These are phyloP conservation scores for Pyracantha coccinea DNA, from an alignment of 331 rosid genomes.

Conservation along the genomic window DNA sequence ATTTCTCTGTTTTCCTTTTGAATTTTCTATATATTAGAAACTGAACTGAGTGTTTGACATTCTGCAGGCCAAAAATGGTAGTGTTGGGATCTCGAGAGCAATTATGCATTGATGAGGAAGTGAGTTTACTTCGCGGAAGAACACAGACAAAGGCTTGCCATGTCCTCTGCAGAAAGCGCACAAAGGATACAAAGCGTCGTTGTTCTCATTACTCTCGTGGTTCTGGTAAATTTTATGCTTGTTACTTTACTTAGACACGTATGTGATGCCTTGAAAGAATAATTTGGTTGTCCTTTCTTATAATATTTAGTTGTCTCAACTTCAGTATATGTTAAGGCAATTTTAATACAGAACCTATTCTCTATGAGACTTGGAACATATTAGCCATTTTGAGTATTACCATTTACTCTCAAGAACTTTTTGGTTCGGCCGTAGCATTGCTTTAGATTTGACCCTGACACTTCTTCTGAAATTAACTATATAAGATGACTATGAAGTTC, in stretches of 20 bases:
- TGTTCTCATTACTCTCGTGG: slow-evolving; percentile 45
- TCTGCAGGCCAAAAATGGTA: slow-evolving; percentile 83
- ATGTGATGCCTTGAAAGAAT: not conserved
- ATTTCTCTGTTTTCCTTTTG: not conserved
- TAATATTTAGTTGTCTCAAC: not conserved
- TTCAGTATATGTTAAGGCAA: not conserved
- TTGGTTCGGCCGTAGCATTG: not conserved
- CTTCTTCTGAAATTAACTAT: not conserved
- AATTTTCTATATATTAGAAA: not conserved
- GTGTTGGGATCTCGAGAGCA: slow-evolving; percentile 96
- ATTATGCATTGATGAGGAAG: slow-evolving; percentile 83
- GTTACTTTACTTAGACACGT: not conserved
- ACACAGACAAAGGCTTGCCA: slow-evolving; percentile 79
- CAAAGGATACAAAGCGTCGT: not conserved
- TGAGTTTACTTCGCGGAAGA: slow-evolving; percentile 67
- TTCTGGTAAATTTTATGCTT: slow-evolving; percentile 35
- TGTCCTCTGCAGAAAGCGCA: slow-evolving; percentile 43
- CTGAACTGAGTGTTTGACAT: slow-evolving; percentile 7
- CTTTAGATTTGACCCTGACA: not conserved
- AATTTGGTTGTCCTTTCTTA: not conserved
- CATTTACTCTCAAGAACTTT: not conserved
- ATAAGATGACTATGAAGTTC: not conserved
- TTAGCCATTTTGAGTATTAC: not conserved
- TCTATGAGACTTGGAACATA: not conserved
- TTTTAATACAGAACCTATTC: not conserved